Percentiles rank a stretch among this genome's conserved stretches.
phyloP scores from a whole-genome alignment of 2,329 filamentous ascomycete genomes.

The Aureobasidium melanogenum region DNA sequence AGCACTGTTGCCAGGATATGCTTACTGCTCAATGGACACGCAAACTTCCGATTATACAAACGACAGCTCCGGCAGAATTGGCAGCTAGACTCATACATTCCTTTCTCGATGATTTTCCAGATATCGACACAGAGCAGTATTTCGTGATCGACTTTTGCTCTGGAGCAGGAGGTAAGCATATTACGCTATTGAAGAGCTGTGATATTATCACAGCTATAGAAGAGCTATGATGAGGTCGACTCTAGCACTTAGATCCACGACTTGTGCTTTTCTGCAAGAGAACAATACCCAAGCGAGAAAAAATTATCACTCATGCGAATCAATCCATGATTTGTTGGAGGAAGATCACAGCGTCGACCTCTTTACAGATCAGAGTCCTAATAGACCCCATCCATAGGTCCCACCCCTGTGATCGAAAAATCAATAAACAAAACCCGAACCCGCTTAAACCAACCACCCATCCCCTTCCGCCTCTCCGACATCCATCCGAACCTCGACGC shows the following conservation, averaged over 20 bases:
- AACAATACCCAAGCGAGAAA: neutral
- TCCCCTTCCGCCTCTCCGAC: constrained; percentile 34
- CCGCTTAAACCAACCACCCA: constrained; percentile 16
- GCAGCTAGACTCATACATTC: constrained; percentile 50
- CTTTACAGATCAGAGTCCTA: neutral
- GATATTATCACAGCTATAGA: too few relatives aligned
- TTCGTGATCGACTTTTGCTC: constrained; percentile 69
- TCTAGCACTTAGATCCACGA: too few relatives aligned
- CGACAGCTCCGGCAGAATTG: constrained; percentile 48
- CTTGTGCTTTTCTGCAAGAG: too few relatives aligned
- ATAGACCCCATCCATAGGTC: constrained; percentile 13
- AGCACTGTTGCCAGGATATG: constrained; percentile 55
- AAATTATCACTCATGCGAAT: too few relatives aligned
- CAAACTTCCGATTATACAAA: constrained; percentile 49
- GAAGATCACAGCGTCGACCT: neutral
- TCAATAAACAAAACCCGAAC: constrained; percentile 23
- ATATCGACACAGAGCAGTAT: constrained; percentile 45
- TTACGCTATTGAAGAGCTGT: neutral
- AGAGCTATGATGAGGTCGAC: too few relatives aligned
- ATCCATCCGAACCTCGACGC: constrained; percentile 30
- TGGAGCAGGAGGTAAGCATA: constrained; percentile 52
- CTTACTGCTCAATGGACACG: constrained; percentile 57
- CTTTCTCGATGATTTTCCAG: constrained; percentile 20
- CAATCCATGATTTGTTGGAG: too few relatives aligned
- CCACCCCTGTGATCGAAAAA: constrained; percentile 28